Evolutionary conservation across 495 filamentous ascomycete genomes (phyloP).

Genomic region (Xylaria venustula): DNA sequence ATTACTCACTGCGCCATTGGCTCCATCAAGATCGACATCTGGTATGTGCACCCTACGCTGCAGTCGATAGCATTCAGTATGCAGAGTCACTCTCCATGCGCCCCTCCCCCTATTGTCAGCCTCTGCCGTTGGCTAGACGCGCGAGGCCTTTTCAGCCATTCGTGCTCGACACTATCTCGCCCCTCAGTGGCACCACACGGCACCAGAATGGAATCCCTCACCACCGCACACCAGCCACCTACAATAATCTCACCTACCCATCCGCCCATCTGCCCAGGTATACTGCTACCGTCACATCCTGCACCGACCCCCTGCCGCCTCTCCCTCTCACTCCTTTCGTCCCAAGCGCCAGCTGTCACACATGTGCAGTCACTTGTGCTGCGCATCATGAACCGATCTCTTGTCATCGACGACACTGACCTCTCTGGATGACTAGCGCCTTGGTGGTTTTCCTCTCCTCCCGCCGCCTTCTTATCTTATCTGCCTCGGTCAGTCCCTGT

Average conservation of each 20-base stretch:
- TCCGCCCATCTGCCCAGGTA: neutral
- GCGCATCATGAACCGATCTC: constrained; percentile 3
- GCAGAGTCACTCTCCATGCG: neutral
- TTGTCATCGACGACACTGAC: constrained; percentile 8
- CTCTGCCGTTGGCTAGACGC: neutral
- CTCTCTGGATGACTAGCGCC: neutral
- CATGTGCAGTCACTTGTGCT: constrained; percentile 7
- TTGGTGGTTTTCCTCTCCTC: neutral
- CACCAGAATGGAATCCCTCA: constrained; percentile 4
- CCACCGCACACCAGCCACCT: neutral
- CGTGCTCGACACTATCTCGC: constrained; percentile 6
- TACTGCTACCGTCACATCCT: neutral
- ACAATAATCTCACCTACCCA: neutral
- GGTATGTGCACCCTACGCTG: no score
- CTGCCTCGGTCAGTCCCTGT: neutral
- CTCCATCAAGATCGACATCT: no score
- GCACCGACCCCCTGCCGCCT: neutral
- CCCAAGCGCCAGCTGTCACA: constrained; percentile 8
- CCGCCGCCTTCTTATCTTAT: neutral
- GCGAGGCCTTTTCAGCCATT: neutral
- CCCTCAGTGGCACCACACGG: constrained; percentile 17
- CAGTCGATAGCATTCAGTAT: no score
- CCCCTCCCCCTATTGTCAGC: neutral
- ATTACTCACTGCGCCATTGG: no score
- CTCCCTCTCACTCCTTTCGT: neutral